phyloP scores from a whole-genome alignment of 331 rosid species.

The Telfairia occidentalis region DNA sequence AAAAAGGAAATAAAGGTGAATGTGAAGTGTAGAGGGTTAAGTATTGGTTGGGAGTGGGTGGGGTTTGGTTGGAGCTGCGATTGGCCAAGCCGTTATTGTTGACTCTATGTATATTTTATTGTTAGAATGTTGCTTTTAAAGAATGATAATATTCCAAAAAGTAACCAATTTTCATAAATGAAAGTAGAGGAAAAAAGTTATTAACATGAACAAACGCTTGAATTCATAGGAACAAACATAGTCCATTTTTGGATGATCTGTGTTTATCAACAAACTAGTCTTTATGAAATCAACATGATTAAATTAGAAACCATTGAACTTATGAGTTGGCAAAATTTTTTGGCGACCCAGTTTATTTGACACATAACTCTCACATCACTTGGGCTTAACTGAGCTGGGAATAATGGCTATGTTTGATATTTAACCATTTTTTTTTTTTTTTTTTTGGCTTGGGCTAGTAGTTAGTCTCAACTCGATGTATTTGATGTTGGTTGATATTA shows the following conservation, averaged over 20 bases:
- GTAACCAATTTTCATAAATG: background rate
- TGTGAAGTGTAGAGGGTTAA: background rate
- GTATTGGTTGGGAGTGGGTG: background rate
- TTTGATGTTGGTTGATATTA: no score
- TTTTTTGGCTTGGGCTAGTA: background rate
- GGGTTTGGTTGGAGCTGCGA: background rate
- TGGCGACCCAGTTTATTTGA: background rate
- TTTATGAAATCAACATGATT: no score
- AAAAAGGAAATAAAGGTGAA: background rate
- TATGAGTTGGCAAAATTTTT: background rate
- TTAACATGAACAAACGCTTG: background rate
- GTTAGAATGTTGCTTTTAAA: background rate
- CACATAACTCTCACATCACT: background rate
- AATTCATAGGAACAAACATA: background rate
- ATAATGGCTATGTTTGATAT: background rate
- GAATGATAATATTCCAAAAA: background rate
- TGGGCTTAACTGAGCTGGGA: background rate
- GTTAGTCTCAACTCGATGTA: background rate
- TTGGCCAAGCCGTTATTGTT: background rate
- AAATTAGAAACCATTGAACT: background rate
- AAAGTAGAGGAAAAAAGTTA: background rate
- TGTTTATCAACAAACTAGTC: background rate
- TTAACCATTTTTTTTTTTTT: background rate
- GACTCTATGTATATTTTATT: background rate
- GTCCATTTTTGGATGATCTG: background rate